These are phyloP conservation scores for Ophiostoma triangulosporum DNA, from an alignment of 2,329 filamentous ascomycete genomes.

Conservation along the genomic window DNA sequence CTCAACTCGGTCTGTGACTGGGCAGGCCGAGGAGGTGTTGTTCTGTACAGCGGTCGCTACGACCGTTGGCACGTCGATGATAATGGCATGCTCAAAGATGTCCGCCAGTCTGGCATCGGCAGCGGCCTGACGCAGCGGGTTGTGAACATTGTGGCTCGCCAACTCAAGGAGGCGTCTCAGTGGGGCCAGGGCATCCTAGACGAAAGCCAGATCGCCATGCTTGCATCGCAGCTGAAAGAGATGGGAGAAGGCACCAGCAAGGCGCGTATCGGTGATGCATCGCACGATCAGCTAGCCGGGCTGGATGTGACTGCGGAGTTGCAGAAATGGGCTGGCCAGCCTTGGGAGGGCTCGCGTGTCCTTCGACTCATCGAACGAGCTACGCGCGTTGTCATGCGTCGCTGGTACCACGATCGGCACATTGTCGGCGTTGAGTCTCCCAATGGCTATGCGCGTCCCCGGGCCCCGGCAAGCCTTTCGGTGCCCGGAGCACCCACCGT, in stretches of 20 bases:
- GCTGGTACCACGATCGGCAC: constrained; percentile 79
- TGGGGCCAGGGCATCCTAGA: constrained; percentile 70
- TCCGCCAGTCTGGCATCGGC: constrained; percentile 41
- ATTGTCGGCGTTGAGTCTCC: constrained; percentile 44
- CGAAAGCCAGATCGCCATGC: constrained; percentile 34
- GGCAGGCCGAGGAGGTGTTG: constrained; percentile 75
- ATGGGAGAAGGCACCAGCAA: constrained; percentile 14
- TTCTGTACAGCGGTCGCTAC: constrained; percentile 55
- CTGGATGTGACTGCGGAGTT: constrained; percentile 29
- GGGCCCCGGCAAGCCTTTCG: constrained; percentile 56
- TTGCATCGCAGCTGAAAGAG: constrained; percentile 33
- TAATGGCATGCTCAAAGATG: constrained; percentile 68
- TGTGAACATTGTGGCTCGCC: constrained; percentile 77
- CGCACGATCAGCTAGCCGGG: background rate
- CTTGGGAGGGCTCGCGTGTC: constrained; percentile 80
- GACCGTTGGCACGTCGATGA: constrained; percentile 93
- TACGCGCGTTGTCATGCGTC: constrained; percentile 62
- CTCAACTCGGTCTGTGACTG: constrained; percentile 95
- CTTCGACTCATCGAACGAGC: constrained; percentile 75
- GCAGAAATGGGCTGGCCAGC: constrained; percentile 52
- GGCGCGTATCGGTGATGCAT: no score
- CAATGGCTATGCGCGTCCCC: constrained; percentile 54
- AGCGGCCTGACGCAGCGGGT: constrained; percentile 84
- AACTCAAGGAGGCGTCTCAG: constrained; percentile 69
- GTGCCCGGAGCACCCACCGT: constrained; percentile 87